phyloP scores from a whole-genome alignment of 2,329 filamentous ascomycete species.

The Aureobasidium pullulans region DNA sequence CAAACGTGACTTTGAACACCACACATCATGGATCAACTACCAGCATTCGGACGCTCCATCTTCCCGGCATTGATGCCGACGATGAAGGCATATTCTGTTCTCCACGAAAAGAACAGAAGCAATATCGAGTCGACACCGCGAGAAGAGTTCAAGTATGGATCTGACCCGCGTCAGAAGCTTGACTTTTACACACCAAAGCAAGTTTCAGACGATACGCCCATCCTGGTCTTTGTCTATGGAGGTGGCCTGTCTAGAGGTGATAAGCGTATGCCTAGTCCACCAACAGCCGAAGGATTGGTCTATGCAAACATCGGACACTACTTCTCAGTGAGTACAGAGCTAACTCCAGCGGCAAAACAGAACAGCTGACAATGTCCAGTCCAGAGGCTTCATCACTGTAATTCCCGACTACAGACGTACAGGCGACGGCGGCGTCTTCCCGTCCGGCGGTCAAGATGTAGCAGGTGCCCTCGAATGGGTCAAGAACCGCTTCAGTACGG shows the following conservation, averaged over 20 bases:
- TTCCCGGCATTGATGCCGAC: slow-evolving; percentile 20
- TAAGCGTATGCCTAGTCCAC: slow-evolving; percentile 23
- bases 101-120: slow-evolving; percentile 20
- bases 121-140: slow-evolving; percentile 20
- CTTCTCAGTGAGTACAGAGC: not conserved
- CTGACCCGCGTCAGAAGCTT: slow-evolving; percentile 30
- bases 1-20: too few species aligned
- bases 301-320: slow-evolving; percentile 31
- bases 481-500: slow-evolving; percentile 15
- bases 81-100: slow-evolving; percentile 19
- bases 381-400: slow-evolving; percentile 17
- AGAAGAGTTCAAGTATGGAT: slow-evolving; percentile 30
- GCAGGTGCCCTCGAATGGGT: slow-evolving; percentile 32
- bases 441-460: slow-evolving; percentile 36
- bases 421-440: slow-evolving; percentile 33
- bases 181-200: slow-evolving; percentile 31
- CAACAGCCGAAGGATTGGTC: slow-evolving; percentile 21
- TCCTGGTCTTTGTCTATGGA: slow-evolving; percentile 28
- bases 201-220: slow-evolving; percentile 18
- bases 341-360: too few species aligned
- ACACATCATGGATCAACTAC: slow-evolving; percentile 21
- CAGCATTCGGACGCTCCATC: slow-evolving; percentile 21
- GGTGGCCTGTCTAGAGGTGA: slow-evolving; percentile 29
- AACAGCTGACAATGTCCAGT: slow-evolving; percentile 18
- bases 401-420: slow-evolving; percentile 35